These are phyloP conservation scores for Trichoderma koningii DNA, from an alignment of 2,329 filamentous ascomycete genomes.

Conservation along the genomic window DNA sequence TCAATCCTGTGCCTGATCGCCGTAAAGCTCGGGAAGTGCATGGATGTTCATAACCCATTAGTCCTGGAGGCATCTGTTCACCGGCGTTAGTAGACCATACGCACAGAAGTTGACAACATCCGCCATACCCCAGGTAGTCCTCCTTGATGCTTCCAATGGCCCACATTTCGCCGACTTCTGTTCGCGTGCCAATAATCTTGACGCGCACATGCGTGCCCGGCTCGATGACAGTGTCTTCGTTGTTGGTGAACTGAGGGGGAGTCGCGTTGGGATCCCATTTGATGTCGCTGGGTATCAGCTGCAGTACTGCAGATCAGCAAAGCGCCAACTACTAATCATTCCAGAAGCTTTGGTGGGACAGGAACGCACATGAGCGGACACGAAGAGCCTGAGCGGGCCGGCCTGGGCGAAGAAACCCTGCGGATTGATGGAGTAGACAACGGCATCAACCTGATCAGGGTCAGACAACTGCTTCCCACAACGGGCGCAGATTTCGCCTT, in stretches of 20 bases:
- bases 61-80: conserved; percentile 31
- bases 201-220: conserved; percentile 90
- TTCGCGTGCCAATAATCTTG: conserved; percentile 91
- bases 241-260: conserved; percentile 95
- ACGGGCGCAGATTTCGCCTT: conserved; percentile 43
- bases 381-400: conserved; percentile 76
- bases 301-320: conserved; percentile 26
- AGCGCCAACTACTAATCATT: not conserved
- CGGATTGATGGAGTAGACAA: conserved; percentile 87
- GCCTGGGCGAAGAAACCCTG: conserved; percentile 89
- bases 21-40: not conserved
- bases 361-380: conserved; percentile 73
- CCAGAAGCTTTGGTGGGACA: not conserved
- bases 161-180: conserved; percentile 92
- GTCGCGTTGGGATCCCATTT: conserved; percentile 95
- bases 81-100: conserved; percentile 31
- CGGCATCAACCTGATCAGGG: conserved; percentile 76
- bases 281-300: conserved; percentile 90
- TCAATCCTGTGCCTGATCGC: not conserved
- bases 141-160: conserved; percentile 97
- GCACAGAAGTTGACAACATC: conserved; percentile 27
- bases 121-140: conserved; percentile 65
- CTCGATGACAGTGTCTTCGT: conserved; percentile 90
- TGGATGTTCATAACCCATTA: conserved; percentile 26
- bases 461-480: conserved; percentile 36